Percentiles rank a stretch among this genome's conserved stretches.
phyloP scores from a whole-genome alignment of 169 alveolate species.

The Plasmodium yoelii region DNA sequence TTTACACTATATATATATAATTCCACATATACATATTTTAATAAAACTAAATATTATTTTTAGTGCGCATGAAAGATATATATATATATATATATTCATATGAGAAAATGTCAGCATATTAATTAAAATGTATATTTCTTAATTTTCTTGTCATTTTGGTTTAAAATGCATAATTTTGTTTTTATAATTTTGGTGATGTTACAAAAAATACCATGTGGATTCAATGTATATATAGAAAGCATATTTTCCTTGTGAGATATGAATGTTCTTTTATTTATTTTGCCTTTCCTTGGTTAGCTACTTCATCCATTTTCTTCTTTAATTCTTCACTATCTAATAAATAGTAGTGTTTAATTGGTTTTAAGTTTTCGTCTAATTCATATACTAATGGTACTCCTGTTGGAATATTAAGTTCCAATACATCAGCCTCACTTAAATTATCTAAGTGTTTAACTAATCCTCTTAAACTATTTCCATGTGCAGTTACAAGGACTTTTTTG shows the following conservation, averaged over 20 bases:
- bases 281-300: conserved; percentile 95
- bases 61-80: too few relatives aligned
- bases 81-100: too few relatives aligned
- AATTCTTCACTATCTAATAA: conserved; percentile 90
- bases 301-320: conserved; percentile 93
- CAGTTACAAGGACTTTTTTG: conserved; percentile 94
- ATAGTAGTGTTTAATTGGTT: conserved; percentile 93
- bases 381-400: conserved; percentile 98
- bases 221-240: background rate
- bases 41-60: too few relatives aligned
- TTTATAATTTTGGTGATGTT: too few relatives aligned
- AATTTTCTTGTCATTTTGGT: too few relatives aligned
- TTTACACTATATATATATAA: too few relatives aligned
- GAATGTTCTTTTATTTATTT: conserved; percentile 78
- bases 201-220: background rate
- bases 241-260: too few relatives aligned
- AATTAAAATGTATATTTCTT: too few relatives aligned
- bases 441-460: conserved; percentile 96
- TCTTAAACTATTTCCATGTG: conserved; percentile 99
- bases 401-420: conserved; percentile 96
- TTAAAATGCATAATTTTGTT: too few relatives aligned
- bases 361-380: conserved; percentile 93
- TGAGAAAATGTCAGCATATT: too few relatives aligned
- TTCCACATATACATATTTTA: too few relatives aligned
- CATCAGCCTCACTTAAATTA: conserved; percentile 93